phyloP scores from a whole-genome alignment of 148 eudicot species.

The Cornus kousa region DNA sequence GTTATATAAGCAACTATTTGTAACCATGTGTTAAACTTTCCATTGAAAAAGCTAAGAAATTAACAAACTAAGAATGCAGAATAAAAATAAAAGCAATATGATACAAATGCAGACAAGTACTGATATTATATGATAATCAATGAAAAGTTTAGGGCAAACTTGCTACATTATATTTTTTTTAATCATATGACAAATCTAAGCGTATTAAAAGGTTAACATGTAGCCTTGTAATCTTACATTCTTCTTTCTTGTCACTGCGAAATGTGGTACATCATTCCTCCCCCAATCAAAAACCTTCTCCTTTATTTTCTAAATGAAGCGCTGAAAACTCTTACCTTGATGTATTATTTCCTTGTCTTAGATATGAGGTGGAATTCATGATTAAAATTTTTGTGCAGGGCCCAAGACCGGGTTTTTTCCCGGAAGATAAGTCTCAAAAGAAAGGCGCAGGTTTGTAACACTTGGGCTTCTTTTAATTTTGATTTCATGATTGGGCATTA shows the following conservation, averaged over 20 bases:
- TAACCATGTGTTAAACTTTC: too few relatives aligned
- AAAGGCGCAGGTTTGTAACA: slow-evolving; percentile 39
- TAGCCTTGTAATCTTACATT: too few relatives aligned
- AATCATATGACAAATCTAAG: too few relatives aligned
- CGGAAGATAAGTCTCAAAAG: slow-evolving; percentile 59
- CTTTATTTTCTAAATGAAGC: neutral
- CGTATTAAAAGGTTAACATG: too few relatives aligned
- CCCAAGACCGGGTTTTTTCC: slow-evolving; percentile 71
- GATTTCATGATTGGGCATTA: neutral
- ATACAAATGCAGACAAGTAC: too few relatives aligned
- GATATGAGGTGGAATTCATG: slow-evolving; percentile 3
- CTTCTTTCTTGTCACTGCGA: too few relatives aligned
- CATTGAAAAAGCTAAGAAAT: too few relatives aligned
- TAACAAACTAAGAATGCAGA: too few relatives aligned
- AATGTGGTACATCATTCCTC: neutral
- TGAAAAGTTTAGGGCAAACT: too few relatives aligned
- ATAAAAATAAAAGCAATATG: too few relatives aligned
- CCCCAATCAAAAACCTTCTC: neutral
- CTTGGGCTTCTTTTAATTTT: slow-evolving; percentile 7
- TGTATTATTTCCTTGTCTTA: neutral
- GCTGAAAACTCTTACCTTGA: neutral
- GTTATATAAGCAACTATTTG: too few relatives aligned
- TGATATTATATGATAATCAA: too few relatives aligned
- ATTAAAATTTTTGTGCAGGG: slow-evolving; percentile 42
- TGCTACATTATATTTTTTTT: neutral